Percentiles rank a stretch among this genome's conserved stretches.
phyloP scores from a whole-genome alignment of 106 monocot species.

The Allium cepa region DNA sequence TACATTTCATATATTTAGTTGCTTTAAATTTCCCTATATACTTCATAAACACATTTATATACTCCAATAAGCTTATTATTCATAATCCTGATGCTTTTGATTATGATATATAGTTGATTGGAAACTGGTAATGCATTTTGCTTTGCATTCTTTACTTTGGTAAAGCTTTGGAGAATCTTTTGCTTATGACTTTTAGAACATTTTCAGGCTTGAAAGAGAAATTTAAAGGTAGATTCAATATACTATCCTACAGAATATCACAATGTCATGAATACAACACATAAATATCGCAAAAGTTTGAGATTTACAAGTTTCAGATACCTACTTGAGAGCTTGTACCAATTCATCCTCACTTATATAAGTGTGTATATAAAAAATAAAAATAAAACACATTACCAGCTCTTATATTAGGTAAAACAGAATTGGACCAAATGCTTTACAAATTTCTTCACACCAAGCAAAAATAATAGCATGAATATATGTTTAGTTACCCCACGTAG shows the following conservation, averaged over 20 bases:
- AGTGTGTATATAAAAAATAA: not conserved
- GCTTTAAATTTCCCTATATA: not conserved
- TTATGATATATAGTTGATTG: not conserved
- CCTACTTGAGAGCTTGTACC: not conserved
- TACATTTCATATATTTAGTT: not conserved
- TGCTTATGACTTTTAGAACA: not conserved
- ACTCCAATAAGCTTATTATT: not conserved
- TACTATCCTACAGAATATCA: too few species aligned
- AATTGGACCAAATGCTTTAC: too few species aligned
- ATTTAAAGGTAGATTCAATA: too few species aligned
- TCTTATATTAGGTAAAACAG: too few species aligned
- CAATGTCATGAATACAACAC: not conserved
- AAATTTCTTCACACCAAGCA: too few species aligned
- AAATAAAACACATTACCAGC: not conserved
- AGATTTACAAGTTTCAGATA: not conserved
- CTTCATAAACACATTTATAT: not conserved
- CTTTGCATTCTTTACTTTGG: too few species aligned
- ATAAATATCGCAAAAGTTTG: not conserved
- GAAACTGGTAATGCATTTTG: not conserved
- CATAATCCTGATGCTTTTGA: not conserved
- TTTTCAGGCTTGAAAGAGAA: not conserved
- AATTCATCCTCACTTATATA: not conserved
- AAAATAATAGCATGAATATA: too few species aligned
- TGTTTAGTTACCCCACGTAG: too few species aligned
- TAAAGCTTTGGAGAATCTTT: too few species aligned